Base-by-base conservation (phyloP, 768 basidiomycete genomes). In the Panaeolus papilionaceus region DNA sequence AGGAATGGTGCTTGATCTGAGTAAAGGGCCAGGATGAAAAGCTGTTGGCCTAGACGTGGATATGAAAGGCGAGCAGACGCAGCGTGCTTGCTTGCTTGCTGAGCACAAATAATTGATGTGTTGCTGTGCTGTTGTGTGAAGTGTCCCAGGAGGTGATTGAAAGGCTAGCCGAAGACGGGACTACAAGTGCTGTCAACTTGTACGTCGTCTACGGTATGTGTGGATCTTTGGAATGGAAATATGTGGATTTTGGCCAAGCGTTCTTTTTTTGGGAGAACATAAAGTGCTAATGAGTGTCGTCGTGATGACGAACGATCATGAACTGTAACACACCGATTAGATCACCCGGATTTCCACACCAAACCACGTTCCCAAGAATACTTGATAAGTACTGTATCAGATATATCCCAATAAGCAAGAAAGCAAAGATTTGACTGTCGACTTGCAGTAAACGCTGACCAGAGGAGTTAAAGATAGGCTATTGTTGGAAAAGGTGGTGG, bases 111-210 rank as follows among this genome's bases (percentile, higher is more conserved):
- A 37, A 58, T 16, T 58, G 54, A 28, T 58, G 20, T 28, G 8
- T 37, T 58, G 54, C 54, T 33, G 54, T 58, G 54, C 54, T 33
- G 33, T 58, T 58, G 54, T 37, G 54, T 58, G 54, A 58, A 58
- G 54, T 14, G 54, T 58, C 33, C 26, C 54, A 37, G 54, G 20
- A 58, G 54, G 54, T 12, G 54, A 12, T 58, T 58, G 28, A 58
- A 33, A 33, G 54, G 54, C 54, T 28, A 58, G 54, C 54, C 54
- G 47, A 49, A 23, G 42, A 44, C 47, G 47, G 49, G 54, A 37
- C 10, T 11, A 33, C 28, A 58, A 58, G 54, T 58, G 54, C 26
- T 58, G 54, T 58, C 28, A 58, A 16, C 26, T 58, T 58, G 28
- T 28, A 37, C 23, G 54, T 58, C 54, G 54, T 58, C 12, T 33